These are phyloP conservation scores for Cladophialophora yegresii DNA, from an alignment of 2,329 filamentous ascomycete species.

Conservation along the genomic window DNA sequence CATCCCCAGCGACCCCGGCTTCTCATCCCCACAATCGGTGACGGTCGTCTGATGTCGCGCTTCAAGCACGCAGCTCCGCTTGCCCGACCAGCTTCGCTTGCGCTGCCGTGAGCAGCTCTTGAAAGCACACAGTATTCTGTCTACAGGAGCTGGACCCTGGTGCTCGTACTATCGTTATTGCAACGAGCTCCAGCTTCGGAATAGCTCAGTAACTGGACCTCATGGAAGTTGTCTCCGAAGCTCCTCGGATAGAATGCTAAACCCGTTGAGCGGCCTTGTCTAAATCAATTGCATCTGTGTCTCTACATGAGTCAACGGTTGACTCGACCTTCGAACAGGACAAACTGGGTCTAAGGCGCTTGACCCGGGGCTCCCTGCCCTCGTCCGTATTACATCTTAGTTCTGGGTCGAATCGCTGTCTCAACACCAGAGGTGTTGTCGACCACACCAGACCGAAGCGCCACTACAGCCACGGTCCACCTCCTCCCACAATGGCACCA, in stretches of 20 bases:
- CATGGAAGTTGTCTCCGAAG: neutral
- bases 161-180: neutral
- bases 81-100: conserved; percentile 10
- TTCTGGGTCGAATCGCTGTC: neutral
- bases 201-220: neutral
- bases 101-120: neutral
- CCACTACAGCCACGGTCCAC: neutral
- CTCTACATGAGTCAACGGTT: neutral
- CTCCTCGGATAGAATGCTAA: conserved; percentile 10
- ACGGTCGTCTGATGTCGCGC: neutral
- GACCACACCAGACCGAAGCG: neutral
- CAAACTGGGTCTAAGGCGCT: neutral
- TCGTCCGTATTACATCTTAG: neutral
- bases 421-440: neutral
- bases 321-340: neutral
- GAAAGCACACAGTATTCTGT: neutral
- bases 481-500: conserved; percentile 19
- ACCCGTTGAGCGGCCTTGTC: neutral
- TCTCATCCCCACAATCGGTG: neutral
- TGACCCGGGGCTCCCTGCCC: neutral
- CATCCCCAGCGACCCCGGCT: neutral
- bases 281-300: neutral
- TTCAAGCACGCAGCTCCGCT: conserved; percentile 7
- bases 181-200: neutral
- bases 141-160: neutral